Evolutionary conservation across 2,329 filamentous ascomycete species (phyloP).

Genomic region (Cercospora sesami): DNA sequence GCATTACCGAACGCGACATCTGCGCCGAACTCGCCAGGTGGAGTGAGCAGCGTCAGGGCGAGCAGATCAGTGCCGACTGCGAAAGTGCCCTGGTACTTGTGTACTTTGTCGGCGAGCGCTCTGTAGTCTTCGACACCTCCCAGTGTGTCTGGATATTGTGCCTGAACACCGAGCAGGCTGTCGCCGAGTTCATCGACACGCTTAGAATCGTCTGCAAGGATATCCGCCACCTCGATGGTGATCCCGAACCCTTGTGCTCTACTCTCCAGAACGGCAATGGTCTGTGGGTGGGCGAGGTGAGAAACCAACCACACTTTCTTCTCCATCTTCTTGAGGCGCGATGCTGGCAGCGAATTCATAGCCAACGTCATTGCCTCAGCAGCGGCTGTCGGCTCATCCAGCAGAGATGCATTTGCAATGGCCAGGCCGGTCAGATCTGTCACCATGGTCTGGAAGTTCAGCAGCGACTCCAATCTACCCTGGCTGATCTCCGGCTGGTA

Average conservation of each 20-base stretch:
- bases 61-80: conserved; percentile 87
- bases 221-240: conserved; percentile 70
- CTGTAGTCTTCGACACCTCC: conserved; percentile 77
- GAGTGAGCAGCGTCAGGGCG: conserved; percentile 80
- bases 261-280: conserved; percentile 76
- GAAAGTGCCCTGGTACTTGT: conserved; percentile 75
- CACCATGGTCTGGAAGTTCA: conserved; percentile 95
- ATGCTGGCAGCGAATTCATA: conserved; percentile 69
- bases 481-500: conserved; percentile 98
- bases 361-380: conserved; percentile 96
- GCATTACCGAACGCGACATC: conserved; percentile 94
- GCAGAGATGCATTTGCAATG: conserved; percentile 84
- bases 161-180: conserved; percentile 82
- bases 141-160: conserved; percentile 92
- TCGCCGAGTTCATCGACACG: conserved; percentile 73
- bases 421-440: conserved; percentile 82
- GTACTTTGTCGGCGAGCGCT: conserved; percentile 71
- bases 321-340: conserved; percentile 66
- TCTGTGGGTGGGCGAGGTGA: conserved; percentile 78
- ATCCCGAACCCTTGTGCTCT: conserved; percentile 92
- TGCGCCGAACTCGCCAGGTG: conserved; percentile 90
- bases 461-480: conserved; percentile 82
- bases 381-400: conserved; percentile 89
- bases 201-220: conserved; percentile 64
- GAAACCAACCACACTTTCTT: conserved; percentile 85